These are phyloP conservation scores for Bryum argenteum DNA, from an alignment of 225 moss, liverwort and hornwort genomes.

Conservation along the genomic window DNA sequence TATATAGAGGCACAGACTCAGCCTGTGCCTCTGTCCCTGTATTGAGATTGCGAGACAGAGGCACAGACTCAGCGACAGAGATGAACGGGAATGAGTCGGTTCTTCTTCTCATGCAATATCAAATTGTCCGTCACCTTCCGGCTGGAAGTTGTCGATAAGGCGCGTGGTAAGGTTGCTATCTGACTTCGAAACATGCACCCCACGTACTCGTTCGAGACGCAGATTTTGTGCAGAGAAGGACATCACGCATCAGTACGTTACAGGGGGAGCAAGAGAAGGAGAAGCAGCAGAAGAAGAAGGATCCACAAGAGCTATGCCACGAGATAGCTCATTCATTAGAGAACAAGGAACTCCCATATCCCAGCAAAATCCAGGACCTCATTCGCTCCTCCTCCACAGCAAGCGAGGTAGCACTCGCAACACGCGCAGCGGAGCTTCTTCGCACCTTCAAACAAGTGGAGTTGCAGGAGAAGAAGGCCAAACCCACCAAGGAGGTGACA, in stretches of 20 bases:
- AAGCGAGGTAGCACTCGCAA: constrained; percentile 64
- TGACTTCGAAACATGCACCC: not conserved
- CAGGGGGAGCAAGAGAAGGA: not conserved
- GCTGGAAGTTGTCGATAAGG: constrained; percentile 70
- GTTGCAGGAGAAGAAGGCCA: constrained; percentile 42
- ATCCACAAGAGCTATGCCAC: constrained; percentile 26
- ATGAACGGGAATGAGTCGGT: constrained; percentile 84
- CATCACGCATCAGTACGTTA: constrained; percentile 27
- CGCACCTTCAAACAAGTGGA: constrained; percentile 58
- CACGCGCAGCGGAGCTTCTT: constrained; percentile 65
- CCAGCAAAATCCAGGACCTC: constrained; percentile 27
- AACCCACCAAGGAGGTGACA: constrained; percentile 58
- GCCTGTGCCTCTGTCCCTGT: no score
- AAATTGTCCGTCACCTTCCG: constrained; percentile 96
- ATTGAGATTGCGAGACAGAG: no score
- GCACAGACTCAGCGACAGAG: not conserved
- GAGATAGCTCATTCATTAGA: constrained; percentile 32
- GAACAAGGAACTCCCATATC: constrained; percentile 24
- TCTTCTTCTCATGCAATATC: constrained; percentile 92
- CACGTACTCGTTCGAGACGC: no score
- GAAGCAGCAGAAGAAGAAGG: constrained; percentile 10
- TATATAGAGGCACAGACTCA: no score
- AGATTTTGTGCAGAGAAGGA: not conserved
- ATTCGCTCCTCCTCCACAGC: constrained; percentile 34
- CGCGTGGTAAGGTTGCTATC: constrained; percentile 12